These are phyloP conservation scores for Chondrostereum purpureum DNA, from an alignment of 1,284 basidiomycete genomes.

Conservation along the genomic window DNA sequence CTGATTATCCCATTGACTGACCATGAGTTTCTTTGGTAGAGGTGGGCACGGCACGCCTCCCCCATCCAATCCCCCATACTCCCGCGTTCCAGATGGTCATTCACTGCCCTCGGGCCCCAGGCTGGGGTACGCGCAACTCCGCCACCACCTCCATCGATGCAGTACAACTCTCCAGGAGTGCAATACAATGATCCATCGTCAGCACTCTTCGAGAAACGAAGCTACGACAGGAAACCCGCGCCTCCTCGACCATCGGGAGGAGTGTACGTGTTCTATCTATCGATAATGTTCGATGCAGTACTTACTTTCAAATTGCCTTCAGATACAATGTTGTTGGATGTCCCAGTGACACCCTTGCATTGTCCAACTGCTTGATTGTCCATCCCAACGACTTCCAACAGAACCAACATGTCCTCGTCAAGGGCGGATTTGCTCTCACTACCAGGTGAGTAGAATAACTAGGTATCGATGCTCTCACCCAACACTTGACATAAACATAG, in stretches of 20 bases:
- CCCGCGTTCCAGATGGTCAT: slow-evolving; percentile 33
- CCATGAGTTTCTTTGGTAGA: slow-evolving; percentile 49
- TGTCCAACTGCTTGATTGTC: slow-evolving; percentile 80
- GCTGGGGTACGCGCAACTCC: slow-evolving; percentile 22
- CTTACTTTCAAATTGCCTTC: slow-evolving; percentile 4
- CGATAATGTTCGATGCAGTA: background rate
- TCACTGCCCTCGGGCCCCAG: slow-evolving; percentile 22
- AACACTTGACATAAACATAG: slow-evolving; percentile 30
- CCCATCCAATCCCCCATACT: slow-evolving; percentile 34
- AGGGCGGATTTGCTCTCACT: slow-evolving; percentile 64
- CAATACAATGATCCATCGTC: slow-evolving; percentile 51
- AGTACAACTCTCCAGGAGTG: slow-evolving; percentile 30
- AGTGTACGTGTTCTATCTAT: slow-evolving; percentile 32
- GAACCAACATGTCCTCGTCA: slow-evolving; percentile 71
- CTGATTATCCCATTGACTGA: too few relatives aligned
- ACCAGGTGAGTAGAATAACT: slow-evolving; percentile 46
- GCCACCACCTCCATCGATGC: slow-evolving; percentile 30
- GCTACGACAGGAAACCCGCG: slow-evolving; percentile 37
- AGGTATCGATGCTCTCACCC: background rate
- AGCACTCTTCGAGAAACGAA: slow-evolving; percentile 43
- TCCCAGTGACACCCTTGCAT: slow-evolving; percentile 62
- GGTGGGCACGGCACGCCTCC: slow-evolving; percentile 31
- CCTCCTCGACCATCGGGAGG: slow-evolving; percentile 28
- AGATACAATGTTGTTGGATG: slow-evolving; percentile 54
- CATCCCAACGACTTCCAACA: slow-evolving; percentile 69